Base-by-base conservation (phyloP, 305 asterid genomes). In the Solanum hybrid region DNA sequence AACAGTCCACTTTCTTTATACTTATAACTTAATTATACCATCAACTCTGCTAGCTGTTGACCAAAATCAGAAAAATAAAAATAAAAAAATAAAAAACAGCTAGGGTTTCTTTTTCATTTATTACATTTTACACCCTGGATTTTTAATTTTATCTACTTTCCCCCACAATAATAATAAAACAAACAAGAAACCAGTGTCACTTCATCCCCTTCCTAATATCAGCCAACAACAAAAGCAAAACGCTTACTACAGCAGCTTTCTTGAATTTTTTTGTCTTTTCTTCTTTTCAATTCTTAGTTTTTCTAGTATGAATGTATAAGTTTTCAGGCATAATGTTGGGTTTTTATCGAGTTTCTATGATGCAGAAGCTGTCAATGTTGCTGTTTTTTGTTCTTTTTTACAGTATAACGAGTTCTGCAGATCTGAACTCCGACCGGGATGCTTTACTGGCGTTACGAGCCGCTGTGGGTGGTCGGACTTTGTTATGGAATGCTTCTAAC, bases 391-490 rank as follows among this genome's bases (percentile, higher is more conserved):
- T 32, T 91, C 70, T 31, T 93, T 89, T 39, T 91, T 90, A 81
- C 68, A 89, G 82, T 73, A 24, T 89, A 79, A 32, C 93, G 38
- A 22, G 38, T 89, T 89, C 94, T 90, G 51, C 96, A 89, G 98
- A 96, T 94, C 95, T 95, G 87, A 75, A 91, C 91, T 27, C 95
- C 79, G 98, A 97, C 94, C 94, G 93, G 32, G 89, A 93, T 41
- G 98, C 99, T 45, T 96, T 97, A 37, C 85, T 97, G 32, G 90
- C 95, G 78, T 91, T 97, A 85, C 97, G 98, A 39, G 38, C 96
- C 68, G 94, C 99, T 83, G 94, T 96, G 8, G 95, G 93, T 87
- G 99, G 99, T 80, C 97, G 99, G 32, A 93, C 97, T 2, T 88
- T 93, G 41, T 86, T 93, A 57, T 97, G 99, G 99, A 95, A 96